Percentiles rank a stretch among this genome's conserved stretches.
Evolutionary conservation across 2,329 filamentous ascomycete genomes (phyloP).

Genomic region (Iodosphaeria phyllophila): DNA sequence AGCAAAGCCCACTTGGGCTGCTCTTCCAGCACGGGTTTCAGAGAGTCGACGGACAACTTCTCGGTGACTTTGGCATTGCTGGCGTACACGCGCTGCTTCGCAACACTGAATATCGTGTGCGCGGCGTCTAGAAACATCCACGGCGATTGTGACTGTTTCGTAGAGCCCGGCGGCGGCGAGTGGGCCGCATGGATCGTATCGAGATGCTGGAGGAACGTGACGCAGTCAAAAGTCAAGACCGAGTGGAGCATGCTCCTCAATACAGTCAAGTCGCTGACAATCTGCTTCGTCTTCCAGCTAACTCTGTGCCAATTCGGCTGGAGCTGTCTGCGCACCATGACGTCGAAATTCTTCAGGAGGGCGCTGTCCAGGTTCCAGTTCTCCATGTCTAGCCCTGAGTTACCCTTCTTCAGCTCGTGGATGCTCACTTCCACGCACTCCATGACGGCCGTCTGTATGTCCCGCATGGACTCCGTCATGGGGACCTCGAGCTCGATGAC

Average conservation of each 20-base stretch:
- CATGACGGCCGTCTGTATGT: conserved; percentile 85
- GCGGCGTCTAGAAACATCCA: conserved; percentile 95
- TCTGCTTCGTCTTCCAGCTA: conserved; percentile 86
- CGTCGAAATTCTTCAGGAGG: conserved; percentile 79
- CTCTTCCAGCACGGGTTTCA: conserved; percentile 75
- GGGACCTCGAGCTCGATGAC: conserved; percentile 92
- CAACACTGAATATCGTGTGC: conserved; percentile 82
- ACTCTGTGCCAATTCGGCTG: conserved; percentile 96
- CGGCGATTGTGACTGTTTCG: conserved; percentile 72
- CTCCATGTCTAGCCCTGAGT: conserved; percentile 80
- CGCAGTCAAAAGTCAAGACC: conserved; percentile 71
- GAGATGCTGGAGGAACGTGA: conserved; percentile 80
- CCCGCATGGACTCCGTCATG: conserved; percentile 86
- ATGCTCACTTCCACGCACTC: conserved; percentile 95
- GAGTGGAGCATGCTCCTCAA: conserved; percentile 67
- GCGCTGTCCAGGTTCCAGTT: conserved; percentile 95
- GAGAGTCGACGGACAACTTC: conserved; percentile 33
- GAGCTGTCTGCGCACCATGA: conserved; percentile 71
- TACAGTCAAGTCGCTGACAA: conserved; percentile 74
- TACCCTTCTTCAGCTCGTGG: conserved; percentile 79
- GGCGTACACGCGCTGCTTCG: conserved; percentile 73
- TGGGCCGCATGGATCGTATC: conserved; percentile 89
- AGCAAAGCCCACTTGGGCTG: conserved; percentile 85
- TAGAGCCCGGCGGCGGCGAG: conserved; percentile 73
- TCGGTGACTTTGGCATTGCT: conserved; percentile 37